A percentile compares a stretch with the other conserved stretches of the same genome.
Evolutionary conservation across 2,329 filamentous ascomycete species (phyloP).

Genomic region (Aureobasidium subglaciale): DNA sequence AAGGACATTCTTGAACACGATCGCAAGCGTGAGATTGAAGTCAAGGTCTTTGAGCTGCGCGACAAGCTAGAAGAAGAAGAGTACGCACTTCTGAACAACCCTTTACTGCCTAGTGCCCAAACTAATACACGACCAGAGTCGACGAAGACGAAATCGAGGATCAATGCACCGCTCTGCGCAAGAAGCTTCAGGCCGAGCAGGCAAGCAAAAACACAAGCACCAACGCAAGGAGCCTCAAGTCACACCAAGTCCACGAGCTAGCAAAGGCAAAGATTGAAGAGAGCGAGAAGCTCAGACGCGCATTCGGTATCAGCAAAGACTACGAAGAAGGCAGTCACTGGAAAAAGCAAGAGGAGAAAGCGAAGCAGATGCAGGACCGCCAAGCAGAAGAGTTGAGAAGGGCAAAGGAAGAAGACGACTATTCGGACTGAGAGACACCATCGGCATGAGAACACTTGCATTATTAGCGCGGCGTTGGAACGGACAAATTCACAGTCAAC

Average conservation of each 20-base stretch:
- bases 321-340: slow-evolving; percentile 84
- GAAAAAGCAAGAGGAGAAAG: slow-evolving; percentile 71
- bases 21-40: slow-evolving; percentile 80
- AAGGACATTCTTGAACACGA: slow-evolving; percentile 92
- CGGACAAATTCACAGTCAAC: background rate
- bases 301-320: slow-evolving; percentile 77
- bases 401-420: slow-evolving; percentile 1
- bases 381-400: background rate
- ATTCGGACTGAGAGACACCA: background rate
- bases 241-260: slow-evolving; percentile 91
- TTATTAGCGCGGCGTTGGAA: background rate
- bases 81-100: slow-evolving; percentile 38
- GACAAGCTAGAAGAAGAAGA: slow-evolving; percentile 89
- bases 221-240: slow-evolving; percentile 60
- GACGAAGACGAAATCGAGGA: slow-evolving; percentile 89
- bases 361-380: slow-evolving; percentile 8
- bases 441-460: background rate
- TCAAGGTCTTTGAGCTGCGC: slow-evolving; percentile 84
- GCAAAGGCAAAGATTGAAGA: slow-evolving; percentile 95
- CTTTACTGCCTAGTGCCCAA: background rate
- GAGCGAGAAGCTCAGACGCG: slow-evolving; percentile 78
- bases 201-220: slow-evolving; percentile 39
- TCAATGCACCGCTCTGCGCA: slow-evolving; percentile 59
- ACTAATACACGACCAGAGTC: slow-evolving; percentile 42
- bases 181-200: slow-evolving; percentile 54